These are phyloP conservation scores for Corylus avellana DNA, from an alignment of 306 rosid genomes.

Conservation along the genomic window DNA sequence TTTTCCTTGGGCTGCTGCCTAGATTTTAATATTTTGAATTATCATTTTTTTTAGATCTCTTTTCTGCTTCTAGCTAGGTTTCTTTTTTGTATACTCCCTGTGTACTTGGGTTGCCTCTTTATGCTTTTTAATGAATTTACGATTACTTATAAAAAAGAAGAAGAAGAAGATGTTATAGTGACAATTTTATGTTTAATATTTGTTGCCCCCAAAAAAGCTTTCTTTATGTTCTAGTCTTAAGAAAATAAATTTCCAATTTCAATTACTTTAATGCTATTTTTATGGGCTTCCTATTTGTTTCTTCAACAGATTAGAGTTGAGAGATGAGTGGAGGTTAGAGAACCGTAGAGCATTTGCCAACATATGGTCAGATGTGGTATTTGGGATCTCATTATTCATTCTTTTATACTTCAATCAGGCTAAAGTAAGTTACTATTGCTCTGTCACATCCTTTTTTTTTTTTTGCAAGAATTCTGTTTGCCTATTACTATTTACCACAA, in stretches of 20 bases:
- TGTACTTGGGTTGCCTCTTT: too few relatives aligned
- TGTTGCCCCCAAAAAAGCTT: neutral
- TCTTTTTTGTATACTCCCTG: too few relatives aligned
- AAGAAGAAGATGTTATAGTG: neutral
- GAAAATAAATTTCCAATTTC: slow-evolving; percentile 10
- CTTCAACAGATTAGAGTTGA: slow-evolving; percentile 75
- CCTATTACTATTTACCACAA: slow-evolving; percentile 2
- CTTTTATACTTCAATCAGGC: slow-evolving; percentile 85
- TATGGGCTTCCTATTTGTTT: slow-evolving; percentile 28
- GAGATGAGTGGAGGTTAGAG: slow-evolving; percentile 90
- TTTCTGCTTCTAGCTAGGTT: too few relatives aligned
- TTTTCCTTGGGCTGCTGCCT: too few relatives aligned
- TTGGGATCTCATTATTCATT: slow-evolving; percentile 84
- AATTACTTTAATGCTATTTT: slow-evolving; percentile 26
- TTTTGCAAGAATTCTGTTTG: slow-evolving; percentile 11
- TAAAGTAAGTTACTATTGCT: slow-evolving; percentile 62
- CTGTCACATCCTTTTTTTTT: slow-evolving; percentile 9
- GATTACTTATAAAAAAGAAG: too few relatives aligned
- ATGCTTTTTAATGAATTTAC: too few relatives aligned
- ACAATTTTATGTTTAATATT: neutral
- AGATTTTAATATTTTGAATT: too few relatives aligned
- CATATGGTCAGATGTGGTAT: slow-evolving; percentile 89
- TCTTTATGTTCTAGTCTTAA: slow-evolving; percentile 3
- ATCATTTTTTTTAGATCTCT: too few relatives aligned
- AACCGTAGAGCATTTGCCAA: slow-evolving; percentile 94